These are phyloP conservation scores for Teratosphaeria nubilosa DNA, from an alignment of 2,329 filamentous ascomycete genomes.

Conservation along the genomic window DNA sequence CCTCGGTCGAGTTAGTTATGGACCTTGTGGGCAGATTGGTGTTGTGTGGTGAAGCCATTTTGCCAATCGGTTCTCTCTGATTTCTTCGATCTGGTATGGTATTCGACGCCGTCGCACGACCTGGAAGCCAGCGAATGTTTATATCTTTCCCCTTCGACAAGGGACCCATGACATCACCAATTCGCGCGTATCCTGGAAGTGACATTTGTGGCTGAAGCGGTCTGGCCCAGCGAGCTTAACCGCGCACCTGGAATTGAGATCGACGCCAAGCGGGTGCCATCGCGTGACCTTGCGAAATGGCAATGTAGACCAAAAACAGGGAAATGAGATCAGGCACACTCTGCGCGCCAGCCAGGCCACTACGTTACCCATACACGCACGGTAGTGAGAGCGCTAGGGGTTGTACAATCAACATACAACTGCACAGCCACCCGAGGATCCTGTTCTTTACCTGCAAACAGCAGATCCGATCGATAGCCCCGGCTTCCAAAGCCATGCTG, in stretches of 20 bases:
- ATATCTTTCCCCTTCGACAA: background rate
- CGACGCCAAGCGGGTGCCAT: background rate
- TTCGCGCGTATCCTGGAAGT: background rate
- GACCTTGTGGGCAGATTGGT: constrained; percentile 23
- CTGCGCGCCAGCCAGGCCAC: background rate
- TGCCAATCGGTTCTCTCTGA: background rate
- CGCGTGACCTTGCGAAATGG: background rate
- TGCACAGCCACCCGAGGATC: background rate
- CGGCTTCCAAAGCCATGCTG: background rate
- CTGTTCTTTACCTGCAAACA: background rate
- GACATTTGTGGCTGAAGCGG: background rate
- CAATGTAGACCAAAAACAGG: background rate
- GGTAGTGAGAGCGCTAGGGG: background rate
- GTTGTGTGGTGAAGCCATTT: constrained; percentile 6
- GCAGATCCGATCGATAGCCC: background rate
- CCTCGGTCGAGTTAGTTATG: constrained; percentile 24
- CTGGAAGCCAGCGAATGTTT: background rate
- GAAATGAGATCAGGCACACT: background rate
- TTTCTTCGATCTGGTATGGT: background rate
- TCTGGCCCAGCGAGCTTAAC: background rate
- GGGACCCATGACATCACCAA: background rate
- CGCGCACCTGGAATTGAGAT: background rate
- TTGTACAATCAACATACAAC: background rate
- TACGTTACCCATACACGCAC: background rate
- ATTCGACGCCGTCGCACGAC: no score